Percentiles rank a stretch among this genome's conserved stretches.
phyloP scores from a whole-genome alignment of 768 basidiomycete genomes.

The Pleurotus citrinopileatus region DNA sequence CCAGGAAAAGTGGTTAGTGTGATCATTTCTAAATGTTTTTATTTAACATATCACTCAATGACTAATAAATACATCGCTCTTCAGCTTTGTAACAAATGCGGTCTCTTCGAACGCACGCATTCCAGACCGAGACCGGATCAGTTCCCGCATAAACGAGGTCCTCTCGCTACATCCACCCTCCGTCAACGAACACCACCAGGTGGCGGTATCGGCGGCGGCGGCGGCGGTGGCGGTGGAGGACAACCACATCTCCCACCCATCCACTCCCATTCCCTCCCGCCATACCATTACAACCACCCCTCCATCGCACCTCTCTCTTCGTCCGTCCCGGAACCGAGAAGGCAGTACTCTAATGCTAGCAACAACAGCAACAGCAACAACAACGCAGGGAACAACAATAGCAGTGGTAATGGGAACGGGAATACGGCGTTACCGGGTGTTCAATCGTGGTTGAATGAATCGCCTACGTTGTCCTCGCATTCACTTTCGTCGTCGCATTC shows the following conservation, averaged over 20 bases:
- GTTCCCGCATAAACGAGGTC: slow-evolving; percentile 78
- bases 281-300: slow-evolving; percentile 51
- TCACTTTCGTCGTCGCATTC: background rate
- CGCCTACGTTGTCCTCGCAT: background rate
- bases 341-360: slow-evolving; percentile 29
- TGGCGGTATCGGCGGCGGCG: too few species aligned
- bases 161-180: slow-evolving; percentile 51
- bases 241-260: slow-evolving; percentile 42
- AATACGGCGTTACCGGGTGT: slow-evolving; percentile 7
- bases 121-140: slow-evolving; percentile 76
- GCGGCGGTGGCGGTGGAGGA: too few species aligned
- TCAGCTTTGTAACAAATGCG: slow-evolving; percentile 69
- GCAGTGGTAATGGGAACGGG: background rate
- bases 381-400: slow-evolving; percentile 12
- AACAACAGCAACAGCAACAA: slow-evolving; percentile 19
- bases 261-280: slow-evolving; percentile 36
- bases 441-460: slow-evolving; percentile 6
- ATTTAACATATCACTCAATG: too few species aligned
- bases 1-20: slow-evolving; percentile 76
- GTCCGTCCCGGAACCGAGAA: slow-evolving; percentile 32
- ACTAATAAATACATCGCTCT: too few species aligned
- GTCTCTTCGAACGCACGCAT: slow-evolving; percentile 78
- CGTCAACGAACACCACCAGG: slow-evolving; percentile 48
- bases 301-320: slow-evolving; percentile 42
- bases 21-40: too few species aligned